Percentiles rank a stretch among this genome's conserved stretches.
These are phyloP conservation scores for Candolleomyces aberdarensis DNA, from an alignment of 768 basidiomycete genomes.

Conservation along the genomic window DNA sequence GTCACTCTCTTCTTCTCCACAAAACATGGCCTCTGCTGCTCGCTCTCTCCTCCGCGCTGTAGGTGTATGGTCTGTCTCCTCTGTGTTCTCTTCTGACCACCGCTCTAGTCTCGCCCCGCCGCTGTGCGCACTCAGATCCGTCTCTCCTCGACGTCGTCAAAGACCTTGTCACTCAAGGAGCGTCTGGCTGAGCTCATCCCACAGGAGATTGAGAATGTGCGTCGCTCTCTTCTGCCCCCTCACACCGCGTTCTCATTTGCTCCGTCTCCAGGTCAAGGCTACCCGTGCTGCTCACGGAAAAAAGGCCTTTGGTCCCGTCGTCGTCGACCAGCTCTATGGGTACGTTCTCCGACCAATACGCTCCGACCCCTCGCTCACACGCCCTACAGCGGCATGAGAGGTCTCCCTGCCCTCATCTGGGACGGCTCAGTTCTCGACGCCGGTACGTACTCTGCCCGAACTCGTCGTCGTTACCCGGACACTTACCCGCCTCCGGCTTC, in stretches of 20 bases:
- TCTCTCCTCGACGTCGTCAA: slow-evolving; percentile 62
- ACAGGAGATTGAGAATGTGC: slow-evolving; percentile 70
- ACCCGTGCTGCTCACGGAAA: slow-evolving; percentile 85
- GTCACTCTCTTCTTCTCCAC: slow-evolving; percentile 17
- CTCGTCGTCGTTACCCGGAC: background rate
- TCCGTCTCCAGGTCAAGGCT: slow-evolving; percentile 62
- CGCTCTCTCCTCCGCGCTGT: slow-evolving; percentile 37
- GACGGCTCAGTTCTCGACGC: slow-evolving; percentile 97
- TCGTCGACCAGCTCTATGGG: slow-evolving; percentile 92
- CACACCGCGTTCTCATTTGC: slow-evolving; percentile 5
- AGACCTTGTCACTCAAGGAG: slow-evolving; percentile 83
- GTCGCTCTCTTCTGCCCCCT: slow-evolving; percentile 13
- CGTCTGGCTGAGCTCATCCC: slow-evolving; percentile 93
- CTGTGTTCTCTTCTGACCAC: slow-evolving; percentile 4
- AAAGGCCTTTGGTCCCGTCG: slow-evolving; percentile 89
- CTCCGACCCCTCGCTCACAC: background rate
- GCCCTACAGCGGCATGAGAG: slow-evolving; percentile 71
- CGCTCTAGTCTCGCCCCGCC: slow-evolving; percentile 47
- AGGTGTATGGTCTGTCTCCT: slow-evolving; percentile 16
- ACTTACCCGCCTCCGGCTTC: slow-evolving; percentile 9
- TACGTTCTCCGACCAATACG: slow-evolving; percentile 18
- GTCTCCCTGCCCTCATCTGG: slow-evolving; percentile 94
- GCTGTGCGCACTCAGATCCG: slow-evolving; percentile 49
- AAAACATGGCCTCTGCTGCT: slow-evolving; percentile 41
- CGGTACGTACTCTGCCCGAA: slow-evolving; percentile 40